Conservation (phyloP, 768 basidiomycete species). For the Suillus paluster region DNA sequence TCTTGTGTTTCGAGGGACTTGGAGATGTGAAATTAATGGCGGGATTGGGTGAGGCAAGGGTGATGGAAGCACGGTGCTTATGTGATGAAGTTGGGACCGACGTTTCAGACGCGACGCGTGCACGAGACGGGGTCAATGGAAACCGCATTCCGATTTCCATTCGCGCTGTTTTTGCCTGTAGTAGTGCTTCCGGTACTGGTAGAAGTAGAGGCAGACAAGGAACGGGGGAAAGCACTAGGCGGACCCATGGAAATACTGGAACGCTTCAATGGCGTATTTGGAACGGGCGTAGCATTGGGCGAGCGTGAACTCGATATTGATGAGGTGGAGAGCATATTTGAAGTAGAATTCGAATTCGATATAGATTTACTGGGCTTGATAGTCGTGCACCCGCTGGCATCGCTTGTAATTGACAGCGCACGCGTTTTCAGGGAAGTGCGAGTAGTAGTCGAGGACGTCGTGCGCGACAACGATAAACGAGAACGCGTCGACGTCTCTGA, state of each 20-base stretch:
- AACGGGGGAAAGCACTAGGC: conserved; percentile 30
- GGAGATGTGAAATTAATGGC: conserved; percentile 46
- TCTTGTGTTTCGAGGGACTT: conserved; percentile 38
- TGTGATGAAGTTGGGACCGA: conserved; percentile 27
- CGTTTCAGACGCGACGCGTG: conserved; percentile 51
- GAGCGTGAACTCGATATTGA: conserved; percentile 34
- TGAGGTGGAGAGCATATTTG: conserved; percentile 22
- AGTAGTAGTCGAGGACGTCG: conserved; percentile 29
- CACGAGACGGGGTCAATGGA: conserved; percentile 41
- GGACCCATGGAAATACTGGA: conserved; percentile 39
- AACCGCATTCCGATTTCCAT: conserved; percentile 17
- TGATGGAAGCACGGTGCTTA: conserved; percentile 19
- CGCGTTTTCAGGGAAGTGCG: conserved; percentile 58
- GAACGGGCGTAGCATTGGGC: conserved; percentile 56
- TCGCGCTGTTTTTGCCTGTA: background rate
- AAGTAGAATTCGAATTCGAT: conserved; percentile 30
- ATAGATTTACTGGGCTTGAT: conserved; percentile 41
- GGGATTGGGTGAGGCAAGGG: conserved; percentile 30
- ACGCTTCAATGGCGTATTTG: conserved; percentile 48
- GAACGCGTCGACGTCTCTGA: conserved; percentile 60
- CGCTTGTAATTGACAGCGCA: conserved; percentile 54
- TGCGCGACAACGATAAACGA: conserved; percentile 44
- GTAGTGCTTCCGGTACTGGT: conserved; percentile 11
- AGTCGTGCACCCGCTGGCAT: conserved; percentile 54
- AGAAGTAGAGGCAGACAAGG: conserved; percentile 20